These are phyloP conservation scores for Cronartium quercuum DNA, from an alignment of 1,284 basidiomycete genomes.

Conservation along the genomic window DNA sequence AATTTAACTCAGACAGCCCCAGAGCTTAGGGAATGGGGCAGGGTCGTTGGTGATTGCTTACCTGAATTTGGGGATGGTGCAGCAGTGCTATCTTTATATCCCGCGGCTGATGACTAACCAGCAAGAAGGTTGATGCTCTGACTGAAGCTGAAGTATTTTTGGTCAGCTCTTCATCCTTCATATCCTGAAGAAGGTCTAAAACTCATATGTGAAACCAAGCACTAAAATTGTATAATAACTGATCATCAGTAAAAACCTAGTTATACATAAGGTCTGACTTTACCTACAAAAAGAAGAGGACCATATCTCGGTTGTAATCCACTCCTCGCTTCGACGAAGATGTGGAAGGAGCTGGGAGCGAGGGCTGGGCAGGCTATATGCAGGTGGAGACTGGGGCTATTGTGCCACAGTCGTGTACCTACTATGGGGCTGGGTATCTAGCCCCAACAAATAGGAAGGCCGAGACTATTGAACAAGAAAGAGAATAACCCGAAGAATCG, in stretches of 20 bases:
- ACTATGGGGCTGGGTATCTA: too few relatives aligned
- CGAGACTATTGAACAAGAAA: too few relatives aligned
- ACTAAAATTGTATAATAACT: background rate
- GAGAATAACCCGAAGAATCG: too few relatives aligned
- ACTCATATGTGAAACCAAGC: slow-evolving; percentile 35
- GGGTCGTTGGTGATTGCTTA: background rate
- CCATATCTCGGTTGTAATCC: slow-evolving; percentile 26
- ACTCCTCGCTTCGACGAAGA: background rate
- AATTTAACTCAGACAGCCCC: background rate
- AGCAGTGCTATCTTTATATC: slow-evolving; percentile 45
- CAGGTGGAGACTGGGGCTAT: background rate
- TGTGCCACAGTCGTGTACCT: too few relatives aligned
- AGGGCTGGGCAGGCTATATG: too few relatives aligned
- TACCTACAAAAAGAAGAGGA: slow-evolving; percentile 14
- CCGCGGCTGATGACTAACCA: slow-evolving; percentile 39
- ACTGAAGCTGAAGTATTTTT: background rate
- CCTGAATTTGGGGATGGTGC: slow-evolving; percentile 52
- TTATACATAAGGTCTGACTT: background rate
- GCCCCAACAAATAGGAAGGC: slow-evolving; percentile 39
- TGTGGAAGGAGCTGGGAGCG: too few relatives aligned
- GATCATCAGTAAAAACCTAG: background rate
- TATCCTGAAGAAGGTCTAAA: background rate
- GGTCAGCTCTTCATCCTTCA: too few relatives aligned
- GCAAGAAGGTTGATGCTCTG: background rate
- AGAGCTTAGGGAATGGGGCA: too few relatives aligned